Conservation (phyloP, 306 rosid genomes). For the Hippophae tibetana region DNA sequence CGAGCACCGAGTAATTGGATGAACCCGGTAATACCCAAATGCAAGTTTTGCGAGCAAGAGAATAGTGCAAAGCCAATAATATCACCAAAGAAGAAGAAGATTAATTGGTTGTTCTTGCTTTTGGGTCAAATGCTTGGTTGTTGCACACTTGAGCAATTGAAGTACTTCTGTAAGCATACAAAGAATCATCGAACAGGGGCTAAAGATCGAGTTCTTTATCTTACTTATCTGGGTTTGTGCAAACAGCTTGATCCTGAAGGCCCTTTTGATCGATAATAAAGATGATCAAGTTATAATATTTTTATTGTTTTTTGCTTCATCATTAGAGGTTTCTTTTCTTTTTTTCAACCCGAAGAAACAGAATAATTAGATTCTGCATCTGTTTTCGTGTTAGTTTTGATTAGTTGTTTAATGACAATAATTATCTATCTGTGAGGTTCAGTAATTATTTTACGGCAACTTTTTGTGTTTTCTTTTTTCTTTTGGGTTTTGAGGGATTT, state of each 20-base stretch:
- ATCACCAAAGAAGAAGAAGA: constrained; percentile 8
- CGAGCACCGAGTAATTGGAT: constrained; percentile 38
- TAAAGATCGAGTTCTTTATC: constrained; percentile 47
- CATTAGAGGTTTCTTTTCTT: too few relatives aligned
- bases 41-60: constrained; percentile 26
- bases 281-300: too few relatives aligned
- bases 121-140: constrained; percentile 40
- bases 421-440: too few relatives aligned
- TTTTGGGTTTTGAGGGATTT: too few relatives aligned
- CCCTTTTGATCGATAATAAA: constrained; percentile 12
- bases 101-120: constrained; percentile 61
- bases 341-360: too few relatives aligned
- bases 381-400: too few relatives aligned
- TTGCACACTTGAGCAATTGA: constrained; percentile 42
- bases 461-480: too few relatives aligned
- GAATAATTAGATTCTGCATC: too few relatives aligned
- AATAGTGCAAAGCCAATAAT: constrained; percentile 32
- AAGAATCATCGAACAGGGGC: constrained; percentile 47
- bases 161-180: constrained; percentile 41
- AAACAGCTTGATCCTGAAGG: constrained; percentile 34
- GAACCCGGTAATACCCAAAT: constrained; percentile 20
- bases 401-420: too few relatives aligned
- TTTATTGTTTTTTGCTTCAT: too few relatives aligned
- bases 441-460: too few relatives aligned
- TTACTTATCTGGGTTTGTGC: constrained; percentile 27